Evolutionary conservation across 768 basidiomycete genomes (phyloP).

Genomic region (Amanita inopinata): DNA sequence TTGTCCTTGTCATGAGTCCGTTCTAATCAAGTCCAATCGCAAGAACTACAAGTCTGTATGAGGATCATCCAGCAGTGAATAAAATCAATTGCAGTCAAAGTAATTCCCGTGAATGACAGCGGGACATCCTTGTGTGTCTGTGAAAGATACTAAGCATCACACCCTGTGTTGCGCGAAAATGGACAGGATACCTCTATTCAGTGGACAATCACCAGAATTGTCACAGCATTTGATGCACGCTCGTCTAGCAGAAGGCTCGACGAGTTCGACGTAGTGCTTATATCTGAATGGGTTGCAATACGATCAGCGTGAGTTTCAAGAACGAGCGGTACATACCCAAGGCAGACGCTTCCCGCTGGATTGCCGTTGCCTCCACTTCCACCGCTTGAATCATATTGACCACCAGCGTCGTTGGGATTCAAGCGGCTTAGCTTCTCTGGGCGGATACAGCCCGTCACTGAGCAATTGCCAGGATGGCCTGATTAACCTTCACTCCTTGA

Average conservation of each 20-base stretch:
- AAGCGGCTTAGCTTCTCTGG: slow-evolving; percentile 32
- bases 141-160: not conserved
- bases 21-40: not conserved
- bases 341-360: slow-evolving; percentile 39
- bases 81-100: slow-evolving; percentile 29
- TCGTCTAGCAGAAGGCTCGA: slow-evolving; percentile 40
- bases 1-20: not conserved
- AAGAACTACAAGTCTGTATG: no score
- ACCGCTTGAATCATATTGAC: slow-evolving; percentile 52
- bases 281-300: slow-evolving; percentile 23
- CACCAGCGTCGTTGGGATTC: slow-evolving; percentile 38
- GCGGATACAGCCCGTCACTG: slow-evolving; percentile 50
- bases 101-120: slow-evolving; percentile 44
- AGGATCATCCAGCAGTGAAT: no score
- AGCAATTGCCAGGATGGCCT: no score
- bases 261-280: slow-evolving; percentile 50
- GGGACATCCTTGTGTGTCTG: slow-evolving; percentile 45
- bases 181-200: slow-evolving; percentile 28
- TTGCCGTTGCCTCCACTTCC: slow-evolving; percentile 41
- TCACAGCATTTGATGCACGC: slow-evolving; percentile 55
- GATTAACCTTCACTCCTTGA: no score
- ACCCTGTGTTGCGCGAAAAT: not conserved
- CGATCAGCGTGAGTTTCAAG: not conserved
- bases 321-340: slow-evolving; percentile 28
- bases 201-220: slow-evolving; percentile 43